phyloP scores from a whole-genome alignment of 345 rosid species.

The Linum trigynum region DNA sequence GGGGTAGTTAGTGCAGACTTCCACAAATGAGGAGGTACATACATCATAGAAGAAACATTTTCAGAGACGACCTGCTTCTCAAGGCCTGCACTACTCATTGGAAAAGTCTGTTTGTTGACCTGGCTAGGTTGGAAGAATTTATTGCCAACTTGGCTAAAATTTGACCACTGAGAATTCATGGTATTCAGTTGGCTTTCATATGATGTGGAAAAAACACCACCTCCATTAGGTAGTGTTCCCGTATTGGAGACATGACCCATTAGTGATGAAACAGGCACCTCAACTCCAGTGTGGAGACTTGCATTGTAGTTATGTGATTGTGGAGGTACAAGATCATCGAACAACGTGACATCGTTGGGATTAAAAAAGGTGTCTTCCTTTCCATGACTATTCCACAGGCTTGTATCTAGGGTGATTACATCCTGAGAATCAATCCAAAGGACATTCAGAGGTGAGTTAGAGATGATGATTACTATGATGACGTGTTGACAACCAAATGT shows the following conservation, averaged over 20 bases:
- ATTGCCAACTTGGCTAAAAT: neutral
- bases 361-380: too few relatives aligned
- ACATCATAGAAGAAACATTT: neutral
- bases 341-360: neutral
- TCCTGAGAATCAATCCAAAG: slow-evolving; percentile 25
- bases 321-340: neutral
- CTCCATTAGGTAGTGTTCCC: neutral
- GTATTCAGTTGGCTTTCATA: neutral
- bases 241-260: neutral
- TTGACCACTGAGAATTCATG: neutral
- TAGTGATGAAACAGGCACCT: neutral
- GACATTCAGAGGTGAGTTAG: slow-evolving; percentile 1
- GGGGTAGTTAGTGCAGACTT: neutral
- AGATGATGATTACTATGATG: neutral
- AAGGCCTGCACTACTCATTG: neutral
- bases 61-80: neutral
- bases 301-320: neutral
- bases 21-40: neutral
- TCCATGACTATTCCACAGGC: neutral
- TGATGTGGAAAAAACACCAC: neutral
- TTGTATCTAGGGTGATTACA: slow-evolving; percentile 24
- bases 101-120: neutral
- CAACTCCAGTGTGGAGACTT: neutral
- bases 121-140: too few relatives aligned
- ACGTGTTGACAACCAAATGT: neutral